phyloP scores from a whole-genome alignment of 176 grass and related monocot genomes.

The Microstegium vimineum region DNA sequence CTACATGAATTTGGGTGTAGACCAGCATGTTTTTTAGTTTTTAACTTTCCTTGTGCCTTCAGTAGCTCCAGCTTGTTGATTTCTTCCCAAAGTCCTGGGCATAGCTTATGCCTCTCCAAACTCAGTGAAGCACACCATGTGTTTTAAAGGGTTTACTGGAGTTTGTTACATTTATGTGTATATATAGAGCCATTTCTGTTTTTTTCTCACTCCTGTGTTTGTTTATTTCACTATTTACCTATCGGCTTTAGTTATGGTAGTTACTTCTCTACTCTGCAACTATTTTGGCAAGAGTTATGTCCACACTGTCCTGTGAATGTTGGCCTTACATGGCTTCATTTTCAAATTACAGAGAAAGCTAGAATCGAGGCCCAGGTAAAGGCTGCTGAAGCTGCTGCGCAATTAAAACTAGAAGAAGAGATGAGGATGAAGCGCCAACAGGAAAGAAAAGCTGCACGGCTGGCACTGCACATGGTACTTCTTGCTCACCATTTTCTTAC shows the following conservation, averaged over 20 bases:
- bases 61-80: neutral
- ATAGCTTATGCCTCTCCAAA: neutral
- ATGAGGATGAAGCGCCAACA: conserved; percentile 52
- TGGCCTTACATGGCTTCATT: neutral
- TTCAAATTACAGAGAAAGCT: conserved; percentile 49
- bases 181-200: neutral
- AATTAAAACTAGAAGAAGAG: conserved; percentile 59
- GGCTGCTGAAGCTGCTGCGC: conserved; percentile 61
- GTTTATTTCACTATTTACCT: neutral
- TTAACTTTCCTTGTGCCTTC: neutral
- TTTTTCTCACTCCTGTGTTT: neutral
- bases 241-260: neutral
- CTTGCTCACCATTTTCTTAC: neutral
- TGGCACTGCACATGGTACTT: conserved; percentile 65
- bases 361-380: conserved; percentile 79
- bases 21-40: neutral
- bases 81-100: neutral
- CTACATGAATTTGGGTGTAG: neutral
- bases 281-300: neutral
- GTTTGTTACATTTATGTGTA: neutral
- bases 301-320: neutral
- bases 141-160: neutral
- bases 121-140: neutral
- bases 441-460: conserved; percentile 75
- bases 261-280: neutral